Base-by-base conservation (phyloP, 805 yeast genomes). In the Starmerella apicola region DNA sequence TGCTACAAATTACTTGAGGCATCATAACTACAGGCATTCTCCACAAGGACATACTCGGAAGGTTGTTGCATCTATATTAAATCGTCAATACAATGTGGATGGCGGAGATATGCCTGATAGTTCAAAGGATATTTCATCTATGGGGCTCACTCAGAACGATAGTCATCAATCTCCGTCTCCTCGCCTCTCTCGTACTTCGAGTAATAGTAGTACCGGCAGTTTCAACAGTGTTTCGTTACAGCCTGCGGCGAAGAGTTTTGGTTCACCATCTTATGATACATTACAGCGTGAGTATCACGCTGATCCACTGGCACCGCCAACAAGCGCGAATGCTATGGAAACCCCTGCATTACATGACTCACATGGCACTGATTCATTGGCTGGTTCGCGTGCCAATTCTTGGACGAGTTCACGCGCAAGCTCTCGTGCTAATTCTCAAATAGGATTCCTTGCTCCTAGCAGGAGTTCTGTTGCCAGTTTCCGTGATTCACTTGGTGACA, bases 21-120 rank as follows among this genome's bases (percentile, higher is more conserved):
- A 62, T 40, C 65, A 61, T 44, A 58, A 60, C 38, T 61, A 61
- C 47, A 49, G 65, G 12, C 64, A 57, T 32, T 41, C 52, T 25
- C 61, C 60, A 5, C 50, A 45, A 25, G 56, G 55, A 22, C 47
- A 37, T 26, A 48, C 47, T 22, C 50, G 53, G 29, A 57, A 56
- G 38, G 44, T 51, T 34, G 52, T 59, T 24, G 57, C 61, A 3
- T 39, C 44, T n/a, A 42, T 51, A 26, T 48, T 58, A 39, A 59
- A 59, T 49, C 46, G 49, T 37, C 62, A 58, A 42, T 59, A 58
- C 41, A 24, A 48, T 8, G 7, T 12, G 7, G 15, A 27, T 27
- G 15, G 17, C 8, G n/a, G 17, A 17, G 15, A 6, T 13, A 13
- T 12, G 30, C n/a, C n/a, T 17, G 10, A n/a, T 8, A 10, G 17